phyloP scores from a whole-genome alignment of 805 yeast genomes.

The Wickerhamomyces strasburgensis region DNA sequence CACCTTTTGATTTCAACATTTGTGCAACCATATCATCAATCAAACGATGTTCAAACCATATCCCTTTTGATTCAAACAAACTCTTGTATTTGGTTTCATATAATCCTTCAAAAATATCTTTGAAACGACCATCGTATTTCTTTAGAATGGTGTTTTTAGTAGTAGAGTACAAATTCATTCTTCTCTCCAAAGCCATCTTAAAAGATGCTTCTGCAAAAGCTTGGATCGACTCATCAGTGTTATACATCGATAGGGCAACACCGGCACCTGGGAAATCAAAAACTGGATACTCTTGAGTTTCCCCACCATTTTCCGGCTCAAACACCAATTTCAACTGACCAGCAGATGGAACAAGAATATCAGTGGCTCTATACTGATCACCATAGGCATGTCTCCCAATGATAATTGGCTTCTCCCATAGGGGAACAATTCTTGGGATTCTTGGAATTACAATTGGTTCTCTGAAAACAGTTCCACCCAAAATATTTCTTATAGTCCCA shows the following conservation, averaged over 20 bases:
- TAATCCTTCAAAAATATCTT: slow-evolving; percentile 83
- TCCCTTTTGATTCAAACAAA: slow-evolving; percentile 71
- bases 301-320: slow-evolving; percentile 63
- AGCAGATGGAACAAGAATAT: slow-evolving; percentile 69
- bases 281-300: slow-evolving; percentile 52
- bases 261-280: slow-evolving; percentile 63
- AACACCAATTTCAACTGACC: slow-evolving; percentile 76
- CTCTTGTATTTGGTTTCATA: slow-evolving; percentile 65
- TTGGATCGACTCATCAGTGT: slow-evolving; percentile 83
- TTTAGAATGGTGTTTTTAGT: slow-evolving; percentile 95
- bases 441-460: slow-evolving; percentile 90
- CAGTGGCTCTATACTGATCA: slow-evolving; percentile 94
- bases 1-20: slow-evolving; percentile 94
- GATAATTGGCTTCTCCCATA: slow-evolving; percentile 93
- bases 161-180: slow-evolving; percentile 76
- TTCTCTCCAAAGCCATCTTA: slow-evolving; percentile 75
- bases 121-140: slow-evolving; percentile 91
- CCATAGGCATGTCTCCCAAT: slow-evolving; percentile 98
- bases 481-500: slow-evolving; percentile 92
- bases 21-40: slow-evolving; percentile 99
- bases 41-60: slow-evolving; percentile 95
- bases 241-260: slow-evolving; percentile 90
- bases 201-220: slow-evolving; percentile 95
- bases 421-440: slow-evolving; percentile 83
- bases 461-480: slow-evolving; percentile 95